Evolutionary conservation across 1,284 basidiomycete genomes (phyloP).

Genomic region (Cutaneotrichosporon cyanovorans): DNA sequence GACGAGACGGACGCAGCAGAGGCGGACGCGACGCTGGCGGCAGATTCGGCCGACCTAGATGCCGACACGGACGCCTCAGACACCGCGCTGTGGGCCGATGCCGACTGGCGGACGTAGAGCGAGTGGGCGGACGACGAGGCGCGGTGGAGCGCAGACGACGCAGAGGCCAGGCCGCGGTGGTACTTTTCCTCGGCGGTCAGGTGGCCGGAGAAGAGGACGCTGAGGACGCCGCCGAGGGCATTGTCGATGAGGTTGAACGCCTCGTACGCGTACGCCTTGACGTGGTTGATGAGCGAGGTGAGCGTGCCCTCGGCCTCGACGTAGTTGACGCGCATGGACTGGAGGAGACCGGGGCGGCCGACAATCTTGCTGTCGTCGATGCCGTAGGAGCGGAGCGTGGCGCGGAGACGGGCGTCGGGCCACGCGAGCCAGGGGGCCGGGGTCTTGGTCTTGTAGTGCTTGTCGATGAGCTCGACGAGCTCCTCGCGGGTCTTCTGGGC

Average conservation of each 20-base stretch:
- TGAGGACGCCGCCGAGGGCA: constrained; percentile 38
- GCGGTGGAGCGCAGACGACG: constrained; percentile 26
- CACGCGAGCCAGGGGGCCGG: constrained; percentile 66
- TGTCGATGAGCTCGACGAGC: constrained; percentile 22
- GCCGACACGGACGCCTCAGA: constrained; percentile 31
- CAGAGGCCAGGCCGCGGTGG: constrained; percentile 39
- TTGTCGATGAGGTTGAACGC: constrained; percentile 64
- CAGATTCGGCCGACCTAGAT: constrained; percentile 1
- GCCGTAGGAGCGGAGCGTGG: constrained; percentile 67
- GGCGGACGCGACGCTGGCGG: constrained; percentile 4
- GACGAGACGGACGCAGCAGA: constrained; percentile 22
- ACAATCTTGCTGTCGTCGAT: constrained; percentile 59
- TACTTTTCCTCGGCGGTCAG: constrained; percentile 45
- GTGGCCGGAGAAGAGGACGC: constrained; percentile 20
- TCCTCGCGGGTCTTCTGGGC: constrained; percentile 64
- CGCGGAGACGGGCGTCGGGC: constrained; percentile 80
- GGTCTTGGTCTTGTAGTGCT: constrained; percentile 46
- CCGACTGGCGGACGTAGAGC: constrained; percentile 13
- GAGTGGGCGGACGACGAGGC: constrained; percentile 34
- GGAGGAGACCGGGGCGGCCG: constrained; percentile 60
- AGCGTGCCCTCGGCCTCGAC: constrained; percentile 56
- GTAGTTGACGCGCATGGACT: constrained; percentile 65
- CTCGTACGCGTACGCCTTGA: constrained; percentile 57
- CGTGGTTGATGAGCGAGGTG: constrained; percentile 54
- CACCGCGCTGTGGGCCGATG: constrained; percentile 29